Evolutionary conservation across 768 basidiomycete species (phyloP), one percentile per base, ranked within the genome.

Genomic region (Leucocoprinus sp.): DNA sequence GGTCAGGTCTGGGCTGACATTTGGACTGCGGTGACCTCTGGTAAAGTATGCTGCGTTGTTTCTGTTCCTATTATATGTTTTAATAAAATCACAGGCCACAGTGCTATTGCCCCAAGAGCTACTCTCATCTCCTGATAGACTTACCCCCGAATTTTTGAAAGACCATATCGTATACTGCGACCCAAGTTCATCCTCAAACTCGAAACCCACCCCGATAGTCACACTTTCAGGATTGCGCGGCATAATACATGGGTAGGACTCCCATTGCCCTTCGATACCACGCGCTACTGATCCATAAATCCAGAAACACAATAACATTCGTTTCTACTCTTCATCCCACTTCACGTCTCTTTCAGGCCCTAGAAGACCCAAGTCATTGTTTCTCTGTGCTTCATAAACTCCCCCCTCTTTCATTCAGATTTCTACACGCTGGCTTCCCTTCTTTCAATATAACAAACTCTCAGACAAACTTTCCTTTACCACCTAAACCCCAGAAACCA

Each of bases 201-300:
- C 26, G 8, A 14, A 21, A 37, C 3, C 44, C 7, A 68, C 75
- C 3, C 72, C 75, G 24, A 61, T 91, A 9, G 72, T 91, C 3
- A 90, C 90, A 0, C 64, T 93, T 27, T 92, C 90, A 0, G 95
- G 93, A 4, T 64, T 97, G 21, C 69, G 93, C 17, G 93, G 90
- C 5, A 71, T 67, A 3, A 60, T 90, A 11, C 65, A 72, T 37
- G 71, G 74, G 83, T 87, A 63, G 48, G 76, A 17, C 33, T 37
- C 35, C 36, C 7, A 23, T 11, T 18, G 5, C 49, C 15, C 47
- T 19, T 33, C 23, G 21, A 35, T 8, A 26, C 49, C 42, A 21
- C 46, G 54, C n/a, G 48, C 45, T 38, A 14, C 18, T 21, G 42
- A 48, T 39, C 31, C 4, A 31, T 7, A 12, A 31, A 48, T n/a